A percentile compares a stretch with the other conserved stretches of the same genome.
Evolutionary conservation across 192 early-diverging fungal genomes (phyloP).

Genomic region (Coemansia sp.): DNA sequence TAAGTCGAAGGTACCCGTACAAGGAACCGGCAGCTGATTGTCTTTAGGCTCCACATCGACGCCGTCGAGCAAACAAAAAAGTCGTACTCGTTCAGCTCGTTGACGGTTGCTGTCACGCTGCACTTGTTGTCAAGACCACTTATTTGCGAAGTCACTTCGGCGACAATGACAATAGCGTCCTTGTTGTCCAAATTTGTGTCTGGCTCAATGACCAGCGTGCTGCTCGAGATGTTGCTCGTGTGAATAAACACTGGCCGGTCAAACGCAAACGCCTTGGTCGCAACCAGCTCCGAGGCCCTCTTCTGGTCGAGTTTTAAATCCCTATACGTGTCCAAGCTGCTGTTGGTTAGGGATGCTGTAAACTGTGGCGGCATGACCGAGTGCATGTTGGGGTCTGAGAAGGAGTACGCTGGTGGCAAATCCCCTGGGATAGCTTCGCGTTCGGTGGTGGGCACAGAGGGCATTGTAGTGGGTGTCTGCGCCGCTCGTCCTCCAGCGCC

Average conservation of each 20-base stretch:
- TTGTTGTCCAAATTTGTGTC: conserved; percentile 19
- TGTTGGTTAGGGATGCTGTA: not conserved
- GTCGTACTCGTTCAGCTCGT: conserved; percentile 31
- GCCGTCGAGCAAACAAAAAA: conserved; percentile 25
- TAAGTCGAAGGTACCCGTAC: conserved; percentile 16
- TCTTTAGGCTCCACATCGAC: conserved; percentile 23
- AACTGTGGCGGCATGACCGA: conserved; percentile 1
- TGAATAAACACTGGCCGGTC: conserved; percentile 32
- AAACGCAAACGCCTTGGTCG: conserved; percentile 24
- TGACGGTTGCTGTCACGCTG: conserved; percentile 11
- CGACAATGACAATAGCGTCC: conserved; percentile 16
- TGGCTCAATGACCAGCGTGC: conserved; percentile 23
- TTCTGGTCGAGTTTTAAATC: conserved; percentile 17
- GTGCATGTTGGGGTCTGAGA: conserved; percentile 20
- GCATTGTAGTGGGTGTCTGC: not conserved
- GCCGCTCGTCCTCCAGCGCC: not conserved
- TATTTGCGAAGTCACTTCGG: conserved; percentile 14
- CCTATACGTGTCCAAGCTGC: not conserved
- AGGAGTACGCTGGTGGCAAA: conserved; percentile 37
- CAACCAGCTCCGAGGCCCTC: conserved; percentile 21
- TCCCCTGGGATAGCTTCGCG: not conserved
- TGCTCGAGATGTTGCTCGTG: conserved; percentile 13
- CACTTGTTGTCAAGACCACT: conserved; percentile 14
- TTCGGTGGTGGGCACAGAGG: not conserved
- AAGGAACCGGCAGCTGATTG: conserved; percentile 17